Conservation (phyloP, 768 basidiomycete species). For the Russula sp. region DNA sequence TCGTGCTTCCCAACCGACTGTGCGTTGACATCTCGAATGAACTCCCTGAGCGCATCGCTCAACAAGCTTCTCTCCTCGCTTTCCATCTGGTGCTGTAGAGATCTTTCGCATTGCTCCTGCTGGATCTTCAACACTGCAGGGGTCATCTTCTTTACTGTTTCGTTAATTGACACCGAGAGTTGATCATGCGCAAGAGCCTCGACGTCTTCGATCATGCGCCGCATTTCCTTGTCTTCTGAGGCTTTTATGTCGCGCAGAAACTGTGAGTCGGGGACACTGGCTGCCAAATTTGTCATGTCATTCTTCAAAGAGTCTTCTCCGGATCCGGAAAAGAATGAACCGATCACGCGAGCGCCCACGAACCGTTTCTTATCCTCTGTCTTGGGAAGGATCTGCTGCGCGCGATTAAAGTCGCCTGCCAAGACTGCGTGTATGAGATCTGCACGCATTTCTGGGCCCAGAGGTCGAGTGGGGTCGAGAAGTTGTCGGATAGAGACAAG, state of each 20-base stretch:
- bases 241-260: conserved; percentile 10
- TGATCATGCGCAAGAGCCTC: neutral
- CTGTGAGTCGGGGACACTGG: neutral
- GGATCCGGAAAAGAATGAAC: neutral
- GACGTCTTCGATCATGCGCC: neutral
- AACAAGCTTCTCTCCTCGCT: neutral
- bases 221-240: neutral
- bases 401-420: neutral
- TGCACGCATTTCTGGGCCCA: neutral
- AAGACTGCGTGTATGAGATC: neutral
- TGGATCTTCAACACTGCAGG: conserved; percentile 3
- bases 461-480: neutral
- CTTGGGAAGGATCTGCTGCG: neutral
- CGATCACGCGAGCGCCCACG: too few species aligned
- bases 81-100: neutral
- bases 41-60: neutral
- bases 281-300: conserved; percentile 4
- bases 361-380: neutral
- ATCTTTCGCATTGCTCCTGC: neutral
- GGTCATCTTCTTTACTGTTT: neutral
- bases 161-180: neutral
- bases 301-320: neutral
- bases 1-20: neutral
- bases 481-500: neutral
- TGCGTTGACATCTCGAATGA: conserved; percentile 8